These are phyloP conservation scores for Erodium texanum DNA, from an alignment of 441 rosid species.

Conservation along the genomic window DNA sequence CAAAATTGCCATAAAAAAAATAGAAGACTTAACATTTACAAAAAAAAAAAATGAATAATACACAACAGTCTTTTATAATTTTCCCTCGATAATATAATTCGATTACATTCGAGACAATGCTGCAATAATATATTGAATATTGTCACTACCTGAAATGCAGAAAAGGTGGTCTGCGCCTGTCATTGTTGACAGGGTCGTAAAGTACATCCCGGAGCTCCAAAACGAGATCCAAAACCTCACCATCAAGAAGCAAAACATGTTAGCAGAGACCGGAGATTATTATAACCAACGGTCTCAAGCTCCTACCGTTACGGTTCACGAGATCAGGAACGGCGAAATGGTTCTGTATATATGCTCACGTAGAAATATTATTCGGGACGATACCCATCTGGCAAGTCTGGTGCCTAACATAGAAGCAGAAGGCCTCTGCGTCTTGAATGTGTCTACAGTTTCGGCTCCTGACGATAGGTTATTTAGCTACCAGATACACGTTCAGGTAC, in stretches of 20 bases:
- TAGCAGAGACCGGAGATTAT: neutral
- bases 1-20: too few species aligned
- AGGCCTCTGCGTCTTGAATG: constrained; percentile 25
- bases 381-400: constrained; percentile 20
- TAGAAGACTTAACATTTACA: too few species aligned
- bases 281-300: neutral
- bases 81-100: too few species aligned
- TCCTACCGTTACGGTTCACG: constrained; percentile 18
- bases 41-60: too few species aligned
- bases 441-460: constrained; percentile 27
- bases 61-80: too few species aligned
- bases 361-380: neutral
- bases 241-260: constrained; percentile 20
- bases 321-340: constrained; percentile 20
- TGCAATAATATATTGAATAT: too few species aligned
- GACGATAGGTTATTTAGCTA: constrained; percentile 24
- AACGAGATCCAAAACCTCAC: constrained; percentile 32
- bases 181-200: constrained; percentile 30
- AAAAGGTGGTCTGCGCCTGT: constrained; percentile 36
- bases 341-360: constrained; percentile 18
- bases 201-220: constrained; percentile 38
- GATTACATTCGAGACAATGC: too few species aligned
- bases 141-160: too few species aligned
- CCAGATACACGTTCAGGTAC: constrained; percentile 32
- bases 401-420: constrained; percentile 28